Conservation (phyloP, 345 rosid genomes). For the Carallia pectinifolia region DNA sequence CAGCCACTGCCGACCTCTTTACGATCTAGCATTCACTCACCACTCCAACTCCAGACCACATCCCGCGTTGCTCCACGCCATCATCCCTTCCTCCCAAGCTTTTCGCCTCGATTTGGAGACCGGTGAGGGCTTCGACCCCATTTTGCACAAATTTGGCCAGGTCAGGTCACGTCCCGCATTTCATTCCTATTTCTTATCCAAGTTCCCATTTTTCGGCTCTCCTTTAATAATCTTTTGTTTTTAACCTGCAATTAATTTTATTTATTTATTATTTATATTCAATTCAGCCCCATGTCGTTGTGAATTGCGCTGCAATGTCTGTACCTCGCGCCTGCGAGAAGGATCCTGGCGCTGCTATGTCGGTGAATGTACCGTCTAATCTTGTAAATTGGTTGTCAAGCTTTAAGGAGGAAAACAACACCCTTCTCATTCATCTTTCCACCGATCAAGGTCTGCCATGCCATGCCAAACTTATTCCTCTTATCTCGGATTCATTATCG, state of each 20-base stretch:
- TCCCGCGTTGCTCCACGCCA: constrained; percentile 43
- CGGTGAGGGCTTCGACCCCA: constrained; percentile 52
- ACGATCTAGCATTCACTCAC: constrained; percentile 61
- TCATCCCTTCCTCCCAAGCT: constrained; percentile 47
- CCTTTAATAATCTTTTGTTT: too few species aligned
- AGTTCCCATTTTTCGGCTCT: background rate
- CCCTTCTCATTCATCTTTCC: constrained; percentile 75
- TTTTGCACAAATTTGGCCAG: constrained; percentile 63
- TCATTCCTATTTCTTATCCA: background rate
- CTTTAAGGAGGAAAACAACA: constrained; percentile 31
- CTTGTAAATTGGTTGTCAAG: constrained; percentile 66
- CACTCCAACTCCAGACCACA: constrained; percentile 54
- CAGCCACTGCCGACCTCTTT: constrained; percentile 5
- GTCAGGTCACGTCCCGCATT: constrained; percentile 19
- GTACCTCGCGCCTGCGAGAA: constrained; percentile 80
- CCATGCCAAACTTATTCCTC: background rate
- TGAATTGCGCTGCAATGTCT: constrained; percentile 87
- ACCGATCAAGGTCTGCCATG: constrained; percentile 75
- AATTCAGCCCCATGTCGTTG: constrained; percentile 70
- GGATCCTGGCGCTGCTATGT: constrained; percentile 67
- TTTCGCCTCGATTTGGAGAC: constrained; percentile 66
- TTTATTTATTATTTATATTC: constrained; percentile 1
- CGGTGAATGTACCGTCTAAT: constrained; percentile 70
- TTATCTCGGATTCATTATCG: too few species aligned
- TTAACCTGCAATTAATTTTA: background rate